phyloP scores from a whole-genome alignment of 345 rosid genomes.

The Acer yangbiense region DNA sequence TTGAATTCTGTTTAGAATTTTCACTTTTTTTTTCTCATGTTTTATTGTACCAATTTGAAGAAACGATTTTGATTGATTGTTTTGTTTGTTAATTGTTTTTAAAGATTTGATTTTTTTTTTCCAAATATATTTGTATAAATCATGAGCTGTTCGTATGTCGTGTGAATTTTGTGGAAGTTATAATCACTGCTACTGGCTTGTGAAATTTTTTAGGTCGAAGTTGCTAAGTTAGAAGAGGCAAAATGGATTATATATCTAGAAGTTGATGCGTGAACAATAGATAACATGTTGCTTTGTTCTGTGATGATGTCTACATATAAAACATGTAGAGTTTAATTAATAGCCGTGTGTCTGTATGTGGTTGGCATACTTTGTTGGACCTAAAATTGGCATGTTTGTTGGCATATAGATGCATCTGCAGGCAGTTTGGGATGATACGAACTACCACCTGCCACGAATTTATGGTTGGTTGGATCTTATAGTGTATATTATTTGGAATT shows the following conservation, averaged over 20 bases:
- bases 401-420: background rate
- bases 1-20: background rate
- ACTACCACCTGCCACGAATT: background rate
- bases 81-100: background rate
- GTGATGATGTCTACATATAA: too few species aligned
- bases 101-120: background rate
- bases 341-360: background rate
- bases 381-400: background rate
- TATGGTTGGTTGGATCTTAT: background rate
- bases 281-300: background rate
- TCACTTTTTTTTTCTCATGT: background rate
- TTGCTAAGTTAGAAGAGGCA: slow-evolving; percentile 3
- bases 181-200: background rate
- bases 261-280: background rate
- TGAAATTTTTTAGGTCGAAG: background rate
- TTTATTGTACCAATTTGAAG: background rate
- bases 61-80: slow-evolving; percentile 4
- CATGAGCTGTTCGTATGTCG: background rate
- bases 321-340: background rate
- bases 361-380: background rate
- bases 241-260: background rate
- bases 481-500: background rate
- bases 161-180: background rate
- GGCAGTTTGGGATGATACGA: background rate
- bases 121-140: background rate